Conservation (phyloP, 371 early-diverging fungal genomes). For the Mucor lusitanicus region DNA sequence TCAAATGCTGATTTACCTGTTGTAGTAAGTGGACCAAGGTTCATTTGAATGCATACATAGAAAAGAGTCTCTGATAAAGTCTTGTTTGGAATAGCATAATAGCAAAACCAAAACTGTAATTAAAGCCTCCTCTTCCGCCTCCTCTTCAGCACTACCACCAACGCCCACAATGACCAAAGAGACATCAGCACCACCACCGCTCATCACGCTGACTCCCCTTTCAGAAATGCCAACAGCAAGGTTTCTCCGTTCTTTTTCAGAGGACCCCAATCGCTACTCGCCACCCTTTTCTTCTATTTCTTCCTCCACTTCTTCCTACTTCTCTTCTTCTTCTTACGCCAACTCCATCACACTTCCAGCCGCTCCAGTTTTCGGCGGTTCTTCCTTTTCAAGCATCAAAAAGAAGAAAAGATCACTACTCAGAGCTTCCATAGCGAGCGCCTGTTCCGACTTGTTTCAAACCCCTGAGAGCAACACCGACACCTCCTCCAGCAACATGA, state of each 20-base stretch:
- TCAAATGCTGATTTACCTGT: not conserved
- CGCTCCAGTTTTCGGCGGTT: slow-evolving; percentile 14
- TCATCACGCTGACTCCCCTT: not conserved
- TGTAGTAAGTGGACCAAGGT: not conserved
- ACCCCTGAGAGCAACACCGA: not conserved
- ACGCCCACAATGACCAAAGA: not conserved
- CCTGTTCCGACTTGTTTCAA: not conserved
- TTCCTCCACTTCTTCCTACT: slow-evolving; percentile 1
- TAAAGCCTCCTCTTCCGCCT: not conserved
- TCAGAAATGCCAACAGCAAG: slow-evolving; percentile 1
- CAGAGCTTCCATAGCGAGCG: not conserved
- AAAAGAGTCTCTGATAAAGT: not conserved
- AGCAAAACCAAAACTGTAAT: slow-evolving; percentile 12
- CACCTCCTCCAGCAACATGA: not conserved
- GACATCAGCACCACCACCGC: slow-evolving; percentile 7
- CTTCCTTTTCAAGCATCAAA: slow-evolving; percentile 15
- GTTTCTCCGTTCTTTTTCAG: slow-evolving; percentile 5
- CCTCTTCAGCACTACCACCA: no score
- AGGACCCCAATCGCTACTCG: not conserved
- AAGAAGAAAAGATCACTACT: slow-evolving; percentile 13
- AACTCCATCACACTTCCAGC: slow-evolving; percentile 18
- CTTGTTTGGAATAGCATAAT: not conserved
- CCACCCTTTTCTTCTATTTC: slow-evolving; percentile 14
- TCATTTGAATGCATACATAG: not conserved
- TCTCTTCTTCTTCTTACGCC: slow-evolving; percentile 13